Evolutionary conservation across 139 green algal species (phyloP).

Genomic region (Chlorella ohadii): DNA sequence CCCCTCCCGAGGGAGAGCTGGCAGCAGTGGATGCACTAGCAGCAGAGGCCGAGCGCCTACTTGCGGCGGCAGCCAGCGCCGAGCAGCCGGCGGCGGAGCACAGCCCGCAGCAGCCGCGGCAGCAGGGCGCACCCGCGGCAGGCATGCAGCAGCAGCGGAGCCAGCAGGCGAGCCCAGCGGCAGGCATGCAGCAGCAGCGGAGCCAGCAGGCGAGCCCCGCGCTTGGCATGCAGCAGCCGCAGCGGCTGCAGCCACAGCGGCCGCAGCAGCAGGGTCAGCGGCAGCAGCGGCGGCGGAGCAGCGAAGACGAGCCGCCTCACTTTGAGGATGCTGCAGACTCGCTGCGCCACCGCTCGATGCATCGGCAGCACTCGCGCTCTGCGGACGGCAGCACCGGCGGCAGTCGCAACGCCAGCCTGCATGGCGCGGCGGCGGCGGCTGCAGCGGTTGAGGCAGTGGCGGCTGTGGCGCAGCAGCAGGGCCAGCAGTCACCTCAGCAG

Average conservation of each 20-base stretch:
- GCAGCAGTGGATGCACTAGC: not conserved
- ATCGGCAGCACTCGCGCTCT: not conserved
- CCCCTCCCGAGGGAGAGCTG: not conserved
- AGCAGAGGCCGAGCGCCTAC: not conserved
- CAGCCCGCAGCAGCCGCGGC: not conserved
- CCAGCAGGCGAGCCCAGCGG: not conserved
- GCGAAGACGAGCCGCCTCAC: not conserved
- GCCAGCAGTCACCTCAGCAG: not conserved
- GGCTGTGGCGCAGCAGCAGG: not conserved
- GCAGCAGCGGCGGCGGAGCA: not conserved
- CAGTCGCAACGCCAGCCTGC: slow-evolving; percentile 5
- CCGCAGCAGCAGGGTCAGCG: slow-evolving; percentile 5
- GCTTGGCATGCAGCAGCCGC: too few relatives aligned
- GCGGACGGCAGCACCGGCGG: not conserved
- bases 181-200: slow-evolving; percentile 1
- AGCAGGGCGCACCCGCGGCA: not conserved
- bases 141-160: not conserved
- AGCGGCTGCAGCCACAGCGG: too few relatives aligned
- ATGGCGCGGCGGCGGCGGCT: not conserved
- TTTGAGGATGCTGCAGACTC: slow-evolving; percentile 18
- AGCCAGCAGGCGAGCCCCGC: too few relatives aligned
- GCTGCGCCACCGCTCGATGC: not conserved
- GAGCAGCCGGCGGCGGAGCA: not conserved
- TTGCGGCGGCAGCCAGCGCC: not conserved
- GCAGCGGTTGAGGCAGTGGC: not conserved